Evolutionary conservation across 2,329 filamentous ascomycete species (phyloP).

Genomic region (Aspergillus chevalieri): DNA sequence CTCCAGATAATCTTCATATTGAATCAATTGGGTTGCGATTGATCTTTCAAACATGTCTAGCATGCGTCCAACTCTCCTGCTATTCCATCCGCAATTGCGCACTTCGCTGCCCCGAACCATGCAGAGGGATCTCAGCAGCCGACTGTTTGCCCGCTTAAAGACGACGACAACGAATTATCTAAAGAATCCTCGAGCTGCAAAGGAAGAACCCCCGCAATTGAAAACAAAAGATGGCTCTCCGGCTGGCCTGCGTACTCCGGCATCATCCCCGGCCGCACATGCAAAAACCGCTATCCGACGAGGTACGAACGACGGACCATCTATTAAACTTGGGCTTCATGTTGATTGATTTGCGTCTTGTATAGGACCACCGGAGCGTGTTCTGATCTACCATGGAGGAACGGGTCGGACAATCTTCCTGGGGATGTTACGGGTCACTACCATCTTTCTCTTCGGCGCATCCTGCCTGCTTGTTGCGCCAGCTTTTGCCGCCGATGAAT

Average conservation of each 20-base stretch:
- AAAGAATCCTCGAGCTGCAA: conserved; percentile 16
- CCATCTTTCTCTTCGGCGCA: conserved; percentile 62
- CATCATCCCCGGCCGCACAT: conserved; percentile 10
- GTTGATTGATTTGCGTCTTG: conserved; percentile 3
- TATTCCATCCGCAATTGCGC: conserved; percentile 27
- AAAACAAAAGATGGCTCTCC: conserved; percentile 16
- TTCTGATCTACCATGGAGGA: conserved; percentile 72
- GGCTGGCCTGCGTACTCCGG: conserved; percentile 10
- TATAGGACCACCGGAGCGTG: conserved; percentile 32
- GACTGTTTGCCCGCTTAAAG: conserved; percentile 23
- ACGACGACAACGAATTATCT: conserved; percentile 20
- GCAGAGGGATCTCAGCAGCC: conserved; percentile 21
- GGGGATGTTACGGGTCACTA: conserved; percentile 64
- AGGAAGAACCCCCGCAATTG: conserved; percentile 12
- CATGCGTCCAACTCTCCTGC: conserved; percentile 10
- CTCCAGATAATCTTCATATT: background rate
- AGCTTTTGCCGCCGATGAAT: conserved; percentile 44
- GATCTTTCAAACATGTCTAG: background rate
- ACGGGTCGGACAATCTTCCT: conserved; percentile 61
- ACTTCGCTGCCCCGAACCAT: conserved; percentile 17
- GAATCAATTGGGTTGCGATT: background rate
- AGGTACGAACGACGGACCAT: conserved; percentile 16
- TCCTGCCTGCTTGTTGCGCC: conserved; percentile 61
- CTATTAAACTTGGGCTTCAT: conserved; percentile 7
- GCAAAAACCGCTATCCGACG: conserved; percentile 21